These are phyloP conservation scores for Geosiphon pyriformis DNA, from an alignment of 192 early-diverging fungal genomes.

Conservation along the genomic window DNA sequence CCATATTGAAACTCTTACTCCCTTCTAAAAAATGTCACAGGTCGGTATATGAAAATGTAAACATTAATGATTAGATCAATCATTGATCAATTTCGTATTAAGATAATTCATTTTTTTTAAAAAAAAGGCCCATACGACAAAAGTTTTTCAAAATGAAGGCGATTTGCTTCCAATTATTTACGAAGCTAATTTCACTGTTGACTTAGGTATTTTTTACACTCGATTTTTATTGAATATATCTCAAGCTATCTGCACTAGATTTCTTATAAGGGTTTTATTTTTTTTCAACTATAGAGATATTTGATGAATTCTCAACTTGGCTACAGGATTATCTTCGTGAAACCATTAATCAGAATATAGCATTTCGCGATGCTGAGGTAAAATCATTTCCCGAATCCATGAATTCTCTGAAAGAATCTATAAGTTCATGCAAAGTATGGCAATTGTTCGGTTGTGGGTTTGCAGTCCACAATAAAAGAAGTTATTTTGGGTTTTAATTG, in stretches of 20 bases:
- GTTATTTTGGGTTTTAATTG: too few relatives aligned
- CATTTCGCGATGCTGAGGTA: conserved; percentile 14
- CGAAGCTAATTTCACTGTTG: conserved; percentile 16
- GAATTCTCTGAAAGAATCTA: too few relatives aligned
- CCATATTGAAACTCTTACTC: too few relatives aligned
- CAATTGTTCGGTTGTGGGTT: too few relatives aligned
- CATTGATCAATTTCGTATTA: too few relatives aligned
- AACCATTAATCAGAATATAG: background rate
- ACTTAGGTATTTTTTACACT: background rate
- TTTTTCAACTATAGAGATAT: conserved; percentile 1
- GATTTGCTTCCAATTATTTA: conserved; percentile 14
- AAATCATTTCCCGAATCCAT: too few relatives aligned
- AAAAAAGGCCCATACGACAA: background rate
- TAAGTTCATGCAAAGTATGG: too few relatives aligned
- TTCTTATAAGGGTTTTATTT: background rate
- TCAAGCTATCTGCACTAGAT: background rate
- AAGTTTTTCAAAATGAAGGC: conserved; percentile 1
- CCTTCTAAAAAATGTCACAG: too few relatives aligned
- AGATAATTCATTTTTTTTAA: background rate
- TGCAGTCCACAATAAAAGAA: too few relatives aligned
- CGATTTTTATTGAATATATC: background rate
- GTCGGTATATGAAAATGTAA: too few relatives aligned
- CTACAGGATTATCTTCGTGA: conserved; percentile 3
- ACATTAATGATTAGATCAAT: too few relatives aligned
- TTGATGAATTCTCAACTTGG: conserved; percentile 9